phyloP scores from a whole-genome alignment of 352 stramenopile genomes.

The Thraustochytrium sp. region DNA sequence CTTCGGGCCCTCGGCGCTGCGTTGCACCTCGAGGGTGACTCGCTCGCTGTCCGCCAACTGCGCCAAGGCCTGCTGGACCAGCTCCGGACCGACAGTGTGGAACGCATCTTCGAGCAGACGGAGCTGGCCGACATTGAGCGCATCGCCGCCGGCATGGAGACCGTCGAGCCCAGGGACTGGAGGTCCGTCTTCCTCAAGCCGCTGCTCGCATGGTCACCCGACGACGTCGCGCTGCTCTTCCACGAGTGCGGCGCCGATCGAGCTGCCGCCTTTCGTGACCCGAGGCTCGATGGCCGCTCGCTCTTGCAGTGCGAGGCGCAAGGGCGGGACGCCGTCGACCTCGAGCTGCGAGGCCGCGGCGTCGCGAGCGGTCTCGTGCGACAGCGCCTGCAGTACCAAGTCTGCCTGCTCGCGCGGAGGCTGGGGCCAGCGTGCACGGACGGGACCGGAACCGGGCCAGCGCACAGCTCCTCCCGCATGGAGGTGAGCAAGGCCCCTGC shows the following conservation, averaged over 20 bases:
- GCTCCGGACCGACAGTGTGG: neutral
- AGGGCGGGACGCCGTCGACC: neutral
- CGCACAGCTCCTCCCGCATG: no score
- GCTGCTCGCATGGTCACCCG: neutral
- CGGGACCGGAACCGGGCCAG: no score
- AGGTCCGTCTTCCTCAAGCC: neutral
- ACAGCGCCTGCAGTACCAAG: slow-evolving; percentile 35
- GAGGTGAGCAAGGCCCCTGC: no score
- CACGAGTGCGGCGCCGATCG: neutral
- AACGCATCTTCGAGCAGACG: neutral
- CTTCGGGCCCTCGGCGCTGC: neutral
- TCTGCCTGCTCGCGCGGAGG: neutral
- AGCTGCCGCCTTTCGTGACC: neutral
- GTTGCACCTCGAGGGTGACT: neutral
- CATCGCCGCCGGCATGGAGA: neutral
- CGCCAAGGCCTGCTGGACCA: slow-evolving; percentile 5
- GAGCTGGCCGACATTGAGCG: neutral
- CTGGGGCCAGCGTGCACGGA: neutral
- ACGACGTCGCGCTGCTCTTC: neutral
- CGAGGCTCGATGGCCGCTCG: neutral
- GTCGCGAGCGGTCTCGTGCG: neutral
- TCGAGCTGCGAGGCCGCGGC: neutral
- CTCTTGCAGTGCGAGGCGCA: neutral
- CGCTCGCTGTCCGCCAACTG: neutral
- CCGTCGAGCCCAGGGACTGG: neutral